Base-by-base conservation (phyloP, 2,329 filamentous ascomycete species). In the Fusarium abutilonis region DNA sequence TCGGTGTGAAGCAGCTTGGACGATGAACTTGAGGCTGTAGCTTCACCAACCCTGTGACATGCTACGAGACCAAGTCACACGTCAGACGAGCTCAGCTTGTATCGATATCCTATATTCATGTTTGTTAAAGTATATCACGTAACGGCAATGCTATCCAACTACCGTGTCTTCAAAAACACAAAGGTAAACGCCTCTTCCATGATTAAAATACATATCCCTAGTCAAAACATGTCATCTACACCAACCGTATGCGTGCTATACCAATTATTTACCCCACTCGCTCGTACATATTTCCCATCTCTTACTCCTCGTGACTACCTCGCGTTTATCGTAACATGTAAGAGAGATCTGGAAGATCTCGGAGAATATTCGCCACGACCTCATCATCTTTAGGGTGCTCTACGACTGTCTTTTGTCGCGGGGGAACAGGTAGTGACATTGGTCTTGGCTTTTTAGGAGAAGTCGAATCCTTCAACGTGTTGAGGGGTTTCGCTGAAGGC, bases 261-360 rank as follows among this genome's bases (percentile, higher is more conserved):
- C 9, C 26, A 53, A 47, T 15, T 40, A 4, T 17, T 44, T 35
- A 14, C 21, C 21, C 17, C 21, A 19, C 38, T 14, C 29, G 21
- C 8, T 2, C 28, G 32, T 29, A 4, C 28, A 32, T 15, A 23
- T 19, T 19, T 53, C 28, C 40, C 52, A 35, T 45, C 46, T 44
- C 47, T 51, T 52, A 38, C 54, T 61, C 43, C 43, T 66, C 46
- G 19, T 61, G 17, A 45, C 34, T 40, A 14, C 42, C 47, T 62
- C 43, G 34, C 53, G 41, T 69, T 26, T 57, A 81, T 64, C 73
- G 73, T 60, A 81, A 63, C 79, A 81, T 81, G 52, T 81, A 81
- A 17, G 79, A 78, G 35, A 81, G 67, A 67, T 81, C 77, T 4
- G 79, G 79, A 17, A 81, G 68, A 46, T 70, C 72, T 43, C 68